Evolutionary conservation across 2,329 filamentous ascomycete species (phyloP).

Genomic region (Aspergillus thermomutatus): DNA sequence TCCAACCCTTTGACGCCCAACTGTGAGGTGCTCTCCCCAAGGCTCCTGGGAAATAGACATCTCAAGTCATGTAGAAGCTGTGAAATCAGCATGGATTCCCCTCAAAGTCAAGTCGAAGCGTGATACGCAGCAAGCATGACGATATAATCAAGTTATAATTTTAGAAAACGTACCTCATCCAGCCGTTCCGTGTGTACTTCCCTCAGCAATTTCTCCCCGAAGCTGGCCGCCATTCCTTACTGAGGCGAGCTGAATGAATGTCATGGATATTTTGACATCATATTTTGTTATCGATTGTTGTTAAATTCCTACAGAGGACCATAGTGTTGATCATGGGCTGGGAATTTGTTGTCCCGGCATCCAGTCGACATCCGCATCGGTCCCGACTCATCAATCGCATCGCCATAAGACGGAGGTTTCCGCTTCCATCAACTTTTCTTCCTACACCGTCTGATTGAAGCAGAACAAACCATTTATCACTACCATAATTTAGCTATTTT

Average conservation of each 20-base stretch:
- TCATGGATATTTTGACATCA: not conserved
- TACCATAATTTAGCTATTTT: not conserved
- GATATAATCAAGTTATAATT: not conserved
- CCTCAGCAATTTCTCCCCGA: conserved; percentile 53
- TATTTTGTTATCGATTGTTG: not conserved
- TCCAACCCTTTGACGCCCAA: conserved; percentile 50
- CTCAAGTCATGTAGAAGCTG: conserved; percentile 31
- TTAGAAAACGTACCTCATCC: conserved; percentile 45
- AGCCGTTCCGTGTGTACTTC: conserved; percentile 50
- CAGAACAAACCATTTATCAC: not conserved
- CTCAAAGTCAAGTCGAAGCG: not conserved
- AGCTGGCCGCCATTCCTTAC: conserved; percentile 28
- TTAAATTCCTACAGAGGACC: not conserved
- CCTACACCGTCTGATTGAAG: not conserved
- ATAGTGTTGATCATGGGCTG: not conserved
- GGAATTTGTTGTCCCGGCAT: not conserved
- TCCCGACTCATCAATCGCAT: not conserved
- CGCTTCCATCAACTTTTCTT: not conserved
- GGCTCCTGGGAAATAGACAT: conserved; percentile 21
- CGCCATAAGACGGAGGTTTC: not conserved
- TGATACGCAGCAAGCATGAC: not conserved
- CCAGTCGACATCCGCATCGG: not conserved
- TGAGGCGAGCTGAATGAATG: not conserved
- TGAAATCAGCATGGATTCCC: conserved; percentile 1
- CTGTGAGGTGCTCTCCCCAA: conserved; percentile 6